Conservation (phyloP, 345 rosid genomes). For the Mangifera indica region DNA sequence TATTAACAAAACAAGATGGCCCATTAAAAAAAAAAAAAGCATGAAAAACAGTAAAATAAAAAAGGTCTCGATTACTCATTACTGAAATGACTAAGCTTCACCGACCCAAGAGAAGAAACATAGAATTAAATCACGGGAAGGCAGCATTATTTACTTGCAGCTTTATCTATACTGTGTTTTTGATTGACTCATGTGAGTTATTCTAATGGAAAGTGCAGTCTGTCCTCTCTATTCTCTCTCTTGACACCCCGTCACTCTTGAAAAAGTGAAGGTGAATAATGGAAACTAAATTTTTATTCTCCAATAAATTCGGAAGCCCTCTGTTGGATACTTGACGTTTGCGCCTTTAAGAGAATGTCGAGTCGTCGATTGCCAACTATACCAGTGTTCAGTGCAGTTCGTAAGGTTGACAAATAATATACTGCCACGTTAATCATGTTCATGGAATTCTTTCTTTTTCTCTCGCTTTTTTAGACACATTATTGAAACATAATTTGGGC, state of each 20-base stretch:
- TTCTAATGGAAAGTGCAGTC: slow-evolving; percentile 33
- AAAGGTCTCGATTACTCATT: slow-evolving; percentile 31
- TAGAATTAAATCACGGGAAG: slow-evolving; percentile 27
- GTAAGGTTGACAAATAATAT: not conserved
- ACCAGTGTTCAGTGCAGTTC: slow-evolving; percentile 8
- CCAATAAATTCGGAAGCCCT: slow-evolving; percentile 72
- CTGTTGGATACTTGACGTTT: slow-evolving; percentile 35
- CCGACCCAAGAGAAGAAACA: slow-evolving; percentile 27
- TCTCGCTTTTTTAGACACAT: not conserved
- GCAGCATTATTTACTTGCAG: slow-evolving; percentile 25
- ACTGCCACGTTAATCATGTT: slow-evolving; percentile 13
- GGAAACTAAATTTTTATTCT: slow-evolving; percentile 27
- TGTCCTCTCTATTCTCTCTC: slow-evolving; percentile 24
- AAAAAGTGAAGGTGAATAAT: not conserved
- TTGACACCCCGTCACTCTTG: not conserved
- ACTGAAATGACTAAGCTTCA: slow-evolving; percentile 33
- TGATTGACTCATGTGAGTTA: slow-evolving; percentile 16
- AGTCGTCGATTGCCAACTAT: slow-evolving; percentile 15
- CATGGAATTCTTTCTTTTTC: not conserved
- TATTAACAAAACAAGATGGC: not conserved
- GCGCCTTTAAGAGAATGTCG: slow-evolving; percentile 18
- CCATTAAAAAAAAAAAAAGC: not conserved
- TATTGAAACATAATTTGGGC: not conserved
- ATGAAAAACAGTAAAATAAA: not conserved
- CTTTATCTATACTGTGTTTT: slow-evolving; percentile 3